These are phyloP conservation scores for Pseudozyma tsukubaensis DNA, from an alignment of 1,284 basidiomycete species.

Conservation along the genomic window DNA sequence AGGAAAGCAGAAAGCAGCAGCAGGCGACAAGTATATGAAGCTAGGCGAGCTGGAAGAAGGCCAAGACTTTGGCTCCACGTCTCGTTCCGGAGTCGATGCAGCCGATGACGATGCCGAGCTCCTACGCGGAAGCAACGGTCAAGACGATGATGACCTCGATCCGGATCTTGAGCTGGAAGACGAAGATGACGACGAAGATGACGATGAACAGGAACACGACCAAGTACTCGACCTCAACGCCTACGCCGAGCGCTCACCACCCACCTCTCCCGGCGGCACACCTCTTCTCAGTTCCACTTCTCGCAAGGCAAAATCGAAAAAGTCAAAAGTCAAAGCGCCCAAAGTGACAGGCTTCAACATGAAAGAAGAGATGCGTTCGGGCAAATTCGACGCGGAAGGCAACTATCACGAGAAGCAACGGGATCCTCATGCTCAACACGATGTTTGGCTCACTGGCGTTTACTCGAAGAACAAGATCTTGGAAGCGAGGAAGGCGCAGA, in stretches of 20 bases:
- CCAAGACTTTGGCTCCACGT: constrained; percentile 62
- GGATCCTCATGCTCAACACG: constrained; percentile 90
- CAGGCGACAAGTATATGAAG: constrained; percentile 47
- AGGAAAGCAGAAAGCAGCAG: constrained; percentile 13
- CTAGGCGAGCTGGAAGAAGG: constrained; percentile 85
- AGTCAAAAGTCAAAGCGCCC: constrained; percentile 74
- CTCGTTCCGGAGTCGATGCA: constrained; percentile 46
- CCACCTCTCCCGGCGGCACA: constrained; percentile 44
- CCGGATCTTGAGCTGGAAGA: constrained; percentile 62
- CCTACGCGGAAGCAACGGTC: constrained; percentile 7
- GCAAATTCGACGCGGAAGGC: constrained; percentile 94
- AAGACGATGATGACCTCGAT: constrained; percentile 52
- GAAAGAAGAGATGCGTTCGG: constrained; percentile 97
- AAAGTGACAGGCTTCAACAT: constrained; percentile 97
- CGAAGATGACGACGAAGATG: constrained; percentile 39
- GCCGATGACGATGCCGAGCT: constrained; percentile 51
- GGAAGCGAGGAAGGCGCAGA: constrained; percentile 75
- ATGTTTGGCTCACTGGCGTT: constrained; percentile 91
- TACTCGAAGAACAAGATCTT: constrained; percentile 84
- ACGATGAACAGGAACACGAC: constrained; percentile 43
- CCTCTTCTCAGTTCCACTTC: constrained; percentile 6
- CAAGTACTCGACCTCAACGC: constrained; percentile 50
- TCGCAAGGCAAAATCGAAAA: constrained; percentile 13
- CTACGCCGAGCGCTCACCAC: constrained; percentile 54
- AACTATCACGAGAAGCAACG: constrained; percentile 81